Evolutionary conservation across 345 rosid species (phyloP), one percentile per base, ranked within the genome.

Genomic region (Conringia planisiliqua): DNA sequence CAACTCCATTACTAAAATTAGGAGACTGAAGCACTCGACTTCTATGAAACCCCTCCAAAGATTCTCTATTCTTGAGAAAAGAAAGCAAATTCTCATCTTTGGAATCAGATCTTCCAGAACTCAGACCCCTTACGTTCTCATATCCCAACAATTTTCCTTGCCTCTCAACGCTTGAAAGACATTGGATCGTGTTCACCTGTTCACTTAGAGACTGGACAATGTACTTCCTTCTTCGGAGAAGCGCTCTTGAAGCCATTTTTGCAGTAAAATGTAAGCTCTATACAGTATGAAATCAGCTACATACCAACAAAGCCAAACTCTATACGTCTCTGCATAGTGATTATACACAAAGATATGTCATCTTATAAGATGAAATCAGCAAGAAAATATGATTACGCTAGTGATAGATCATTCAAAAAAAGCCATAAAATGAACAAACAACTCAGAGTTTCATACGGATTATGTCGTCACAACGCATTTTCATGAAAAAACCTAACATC

Each of bases 221-320:
- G 74, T 62, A 57, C 74, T 76, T 85, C 81, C 80, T 88, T 81
- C 86, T 86, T 44, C 79, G 72, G 66, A 87, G 76, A 62, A 92
- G 80, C 73, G 85, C 86, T 79, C 86, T 82, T 9, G 93, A 88
- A 74, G 91, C 89, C 98, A 92, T 92, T 74, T 57, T 50, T 48
- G 36, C 14, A 68, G 51, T 69, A 32, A 9, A 5, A 10, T 12
- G 57, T 39, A 29, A 61, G 61, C 57, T 64, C 71, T 77, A 58
- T 67, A 73, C 62, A 70, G 66, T 39, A 39, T 29, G 39, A 32
- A 48, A 64, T 10, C 43, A 63, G 61, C 71, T 46, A 70, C 76
- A 62, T 63, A 77, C 36, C 60, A 63, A 12, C n/a, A 55, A 68
- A 56, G 55, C 76, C 55, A 3, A 75, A 75, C 13, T 8, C 73